Evolutionary conservation across 345 rosid genomes (phyloP).

Genomic region (Clarkia xantiana): DNA sequence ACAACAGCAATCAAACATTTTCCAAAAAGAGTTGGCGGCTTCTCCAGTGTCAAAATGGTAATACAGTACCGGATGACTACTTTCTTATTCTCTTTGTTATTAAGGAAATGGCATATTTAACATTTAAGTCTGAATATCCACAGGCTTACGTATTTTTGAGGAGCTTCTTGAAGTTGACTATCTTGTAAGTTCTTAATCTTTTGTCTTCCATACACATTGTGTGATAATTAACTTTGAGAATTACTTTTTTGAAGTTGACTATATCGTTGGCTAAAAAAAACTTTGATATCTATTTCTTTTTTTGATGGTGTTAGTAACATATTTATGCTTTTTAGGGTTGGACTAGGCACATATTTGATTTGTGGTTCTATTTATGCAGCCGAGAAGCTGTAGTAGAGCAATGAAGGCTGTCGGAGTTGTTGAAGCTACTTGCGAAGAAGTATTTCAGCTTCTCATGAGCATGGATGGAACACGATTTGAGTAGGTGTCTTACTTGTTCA

Average conservation of each 20-base stretch:
- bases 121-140: conserved; percentile 10
- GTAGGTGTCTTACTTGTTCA: conserved; percentile 53
- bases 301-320: neutral
- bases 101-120: neutral
- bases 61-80: conserved; percentile 8
- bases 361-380: conserved; percentile 31
- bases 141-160: conserved; percentile 97
- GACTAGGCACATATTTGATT: neutral
- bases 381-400: conserved; percentile 98
- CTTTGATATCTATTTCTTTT: neutral
- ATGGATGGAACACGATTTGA: conserved; percentile 96
- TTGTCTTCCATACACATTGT: conserved; percentile 11
- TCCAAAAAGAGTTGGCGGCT: conserved; percentile 95
- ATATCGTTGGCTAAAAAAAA: no score
- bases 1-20: conserved; percentile 73
- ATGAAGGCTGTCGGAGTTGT: conserved; percentile 98
- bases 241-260: no score
- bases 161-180: conserved; percentile 95
- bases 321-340: conserved; percentile 9
- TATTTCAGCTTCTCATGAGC: conserved; percentile 95
- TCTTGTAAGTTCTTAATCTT: conserved; percentile 43
- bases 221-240: conserved; percentile 8
- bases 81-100: neutral
- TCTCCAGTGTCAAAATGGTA: conserved; percentile 96
- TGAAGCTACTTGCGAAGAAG: conserved; percentile 90